Percentiles rank a stretch among this genome's conserved stretches.
Conservation (phyloP, 257 asterid species). For the Leptodermis oblonga region DNA sequence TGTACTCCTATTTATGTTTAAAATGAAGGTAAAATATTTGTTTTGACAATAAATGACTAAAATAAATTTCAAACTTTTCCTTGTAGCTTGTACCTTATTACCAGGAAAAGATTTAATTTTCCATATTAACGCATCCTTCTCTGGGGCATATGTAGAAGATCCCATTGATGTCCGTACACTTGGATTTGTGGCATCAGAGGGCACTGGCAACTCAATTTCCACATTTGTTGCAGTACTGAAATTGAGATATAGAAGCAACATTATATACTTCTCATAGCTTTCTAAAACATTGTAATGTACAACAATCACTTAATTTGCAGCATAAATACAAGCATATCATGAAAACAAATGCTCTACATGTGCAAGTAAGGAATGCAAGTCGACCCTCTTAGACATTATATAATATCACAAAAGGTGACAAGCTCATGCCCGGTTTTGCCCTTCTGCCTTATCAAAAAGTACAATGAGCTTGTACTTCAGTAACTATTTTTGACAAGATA, state of each 20-base stretch:
- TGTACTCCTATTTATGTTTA: slow-evolving; percentile 31
- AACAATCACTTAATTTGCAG: not conserved
- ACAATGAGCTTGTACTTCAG: not conserved
- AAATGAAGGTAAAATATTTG: not conserved
- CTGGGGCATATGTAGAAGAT: slow-evolving; percentile 51
- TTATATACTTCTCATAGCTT: not conserved
- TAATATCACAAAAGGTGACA: not conserved
- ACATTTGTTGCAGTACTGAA: slow-evolving; percentile 57
- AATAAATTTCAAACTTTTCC: not conserved
- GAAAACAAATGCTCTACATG: not conserved
- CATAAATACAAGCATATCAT: not conserved
- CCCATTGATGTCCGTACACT: slow-evolving; percentile 44
- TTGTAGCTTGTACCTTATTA: slow-evolving; percentile 30
- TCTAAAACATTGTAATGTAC: not conserved
- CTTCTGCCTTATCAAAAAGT: not conserved
- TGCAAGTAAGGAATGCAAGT: not conserved
- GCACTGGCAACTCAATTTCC: slow-evolving; percentile 46
- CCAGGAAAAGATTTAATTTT: slow-evolving; percentile 53
- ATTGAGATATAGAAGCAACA: not conserved
- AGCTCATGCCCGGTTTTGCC: slow-evolving; percentile 2
- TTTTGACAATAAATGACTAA: not conserved
- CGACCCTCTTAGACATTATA: not conserved
- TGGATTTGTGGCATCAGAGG: slow-evolving; percentile 48
- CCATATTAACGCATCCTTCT: slow-evolving; percentile 44
- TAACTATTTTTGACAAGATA: not conserved